These are phyloP conservation scores for Fistulinella staudtii DNA, from an alignment of 1,284 basidiomycete species.

Conservation along the genomic window DNA sequence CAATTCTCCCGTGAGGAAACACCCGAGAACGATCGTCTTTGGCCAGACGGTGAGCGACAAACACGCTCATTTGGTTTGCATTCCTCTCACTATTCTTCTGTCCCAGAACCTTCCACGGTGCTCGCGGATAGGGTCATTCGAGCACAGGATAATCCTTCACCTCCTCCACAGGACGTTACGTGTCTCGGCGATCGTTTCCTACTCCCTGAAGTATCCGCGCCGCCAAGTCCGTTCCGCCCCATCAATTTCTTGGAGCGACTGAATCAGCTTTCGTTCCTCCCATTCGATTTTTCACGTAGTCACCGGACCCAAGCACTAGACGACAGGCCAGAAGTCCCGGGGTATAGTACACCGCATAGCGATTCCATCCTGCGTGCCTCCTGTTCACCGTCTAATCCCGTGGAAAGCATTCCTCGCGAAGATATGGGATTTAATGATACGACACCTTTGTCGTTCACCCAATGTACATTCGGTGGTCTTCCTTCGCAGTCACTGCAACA, in stretches of 20 bases:
- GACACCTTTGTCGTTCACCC: slow-evolving; percentile 11
- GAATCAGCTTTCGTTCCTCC: slow-evolving; percentile 13
- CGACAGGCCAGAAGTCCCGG: slow-evolving; percentile 3
- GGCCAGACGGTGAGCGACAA: slow-evolving; percentile 42
- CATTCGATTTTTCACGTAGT: slow-evolving; percentile 3
- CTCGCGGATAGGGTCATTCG: slow-evolving; percentile 60
- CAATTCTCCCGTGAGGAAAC: slow-evolving; percentile 37
- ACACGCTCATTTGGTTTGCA: slow-evolving; percentile 2
- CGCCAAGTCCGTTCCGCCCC: slow-evolving; percentile 31
- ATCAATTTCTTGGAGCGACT: slow-evolving; percentile 32
- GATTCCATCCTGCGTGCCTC: slow-evolving; percentile 45
- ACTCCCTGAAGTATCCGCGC: slow-evolving; percentile 12
- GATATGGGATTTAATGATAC: slow-evolving; percentile 7
- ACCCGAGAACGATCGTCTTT: slow-evolving; percentile 40
- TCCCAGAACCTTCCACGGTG: slow-evolving; percentile 59
- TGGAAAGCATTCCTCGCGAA: slow-evolving; percentile 1
- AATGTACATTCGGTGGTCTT: slow-evolving; percentile 35
- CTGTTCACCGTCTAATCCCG: slow-evolving; percentile 14
- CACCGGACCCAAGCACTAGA: slow-evolving; percentile 1
- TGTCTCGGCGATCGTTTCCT: slow-evolving; percentile 17
- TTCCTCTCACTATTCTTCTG: slow-evolving; percentile 5
- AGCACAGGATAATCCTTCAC: slow-evolving; percentile 71
- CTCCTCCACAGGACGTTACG: slow-evolving; percentile 50
- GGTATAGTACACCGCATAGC: slow-evolving; percentile 9
- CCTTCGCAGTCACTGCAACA: slow-evolving; percentile 36